These are phyloP conservation scores for Colletotrichum sidae DNA, from an alignment of 2,329 filamentous ascomycete species.

Conservation along the genomic window DNA sequence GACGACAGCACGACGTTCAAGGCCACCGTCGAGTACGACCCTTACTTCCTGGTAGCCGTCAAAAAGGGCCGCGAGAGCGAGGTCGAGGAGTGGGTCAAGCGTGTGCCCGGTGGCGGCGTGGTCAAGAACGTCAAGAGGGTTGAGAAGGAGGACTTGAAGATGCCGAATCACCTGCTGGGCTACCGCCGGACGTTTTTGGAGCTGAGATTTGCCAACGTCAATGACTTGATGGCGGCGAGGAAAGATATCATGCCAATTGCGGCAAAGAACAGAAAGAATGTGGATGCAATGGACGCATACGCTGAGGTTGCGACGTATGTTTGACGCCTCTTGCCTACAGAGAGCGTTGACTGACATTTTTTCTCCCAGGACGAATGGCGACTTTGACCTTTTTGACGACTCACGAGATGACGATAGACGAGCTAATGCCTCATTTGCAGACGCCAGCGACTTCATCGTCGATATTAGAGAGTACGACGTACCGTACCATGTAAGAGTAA, in stretches of 20 bases:
- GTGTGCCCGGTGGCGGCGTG: constrained; percentile 81
- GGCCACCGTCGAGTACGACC: constrained; percentile 94
- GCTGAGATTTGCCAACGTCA: constrained; percentile 87
- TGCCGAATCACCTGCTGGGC: constrained; percentile 96
- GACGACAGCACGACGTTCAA: constrained; percentile 93
- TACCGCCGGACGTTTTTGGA: constrained; percentile 90
- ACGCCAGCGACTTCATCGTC: constrained; percentile 96
- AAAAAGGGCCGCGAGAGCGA: constrained; percentile 90
- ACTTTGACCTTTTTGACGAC: constrained; percentile 96
- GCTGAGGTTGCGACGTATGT: constrained; percentile 90
- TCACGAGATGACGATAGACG: constrained; percentile 83
- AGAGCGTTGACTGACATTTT: constrained; percentile 37
- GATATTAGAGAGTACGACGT: constrained; percentile 99
- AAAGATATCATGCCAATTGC: constrained; percentile 89
- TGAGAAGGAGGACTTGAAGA: constrained; percentile 92
- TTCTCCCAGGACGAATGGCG: constrained; percentile 73
- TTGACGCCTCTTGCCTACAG: background rate
- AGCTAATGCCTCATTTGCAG: constrained; percentile 79
- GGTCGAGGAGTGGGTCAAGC: constrained; percentile 94
- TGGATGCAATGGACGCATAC: constrained; percentile 98
- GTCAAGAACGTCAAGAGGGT: constrained; percentile 82
- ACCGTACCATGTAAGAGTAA: constrained; percentile 98
- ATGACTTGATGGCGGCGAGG: constrained; percentile 85
- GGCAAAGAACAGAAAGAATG: constrained; percentile 95
- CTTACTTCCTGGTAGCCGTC: constrained; percentile 93